Base-by-base conservation (phyloP, 2,329 filamentous ascomycete genomes). In the Colletotrichum sp. region DNA sequence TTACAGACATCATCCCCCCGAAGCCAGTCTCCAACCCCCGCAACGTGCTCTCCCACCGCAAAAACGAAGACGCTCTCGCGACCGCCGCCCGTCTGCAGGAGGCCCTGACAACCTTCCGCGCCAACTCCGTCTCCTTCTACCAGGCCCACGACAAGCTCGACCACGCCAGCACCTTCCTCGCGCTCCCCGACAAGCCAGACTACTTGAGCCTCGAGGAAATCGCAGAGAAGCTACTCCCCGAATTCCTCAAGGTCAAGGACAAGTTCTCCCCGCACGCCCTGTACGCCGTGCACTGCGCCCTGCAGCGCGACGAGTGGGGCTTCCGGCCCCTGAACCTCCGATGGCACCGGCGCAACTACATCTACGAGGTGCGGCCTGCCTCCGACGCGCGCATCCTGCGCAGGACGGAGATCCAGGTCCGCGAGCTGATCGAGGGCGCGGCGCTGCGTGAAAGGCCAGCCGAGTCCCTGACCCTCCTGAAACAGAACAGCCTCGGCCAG, bases 281-380 rank as follows among this genome's bases (percentile, higher is more conserved):
- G 7, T 94, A 95, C 79, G 94, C 94, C 6, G 91, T 96, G 8
- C 93, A 95, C 78, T 90, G 90, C 71, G 89, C 93, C 10, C 81
- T 96, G 9, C 82, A 88, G 28, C 86, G 88, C 55, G 89, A 92
- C 75, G 91, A 93, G 10, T 87, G 92, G 69, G 90, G 88, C 32
- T 94, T 96, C 80, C 87, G 88, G 3, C 86, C 88, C 3, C 77
- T 90, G 81, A 82, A 88, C 83, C 79, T 89, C 77, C 77, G 36
- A 28, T 77, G 75, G 71, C 77, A 78, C 32, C 32, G 77, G 55
- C 71, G 77, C 52, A 78, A 78, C 56, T 78, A 77, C 73, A 87
- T 89, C 27, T 88, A 92, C 10, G 86, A 88, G 65, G 83, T 85
- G 12, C 72, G 70, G 16, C 60, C 77, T 25, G 13, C 18, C 18